Conservation (phyloP, 2,329 filamentous ascomycete genomes). For the Pseudocercospora fuligena region DNA sequence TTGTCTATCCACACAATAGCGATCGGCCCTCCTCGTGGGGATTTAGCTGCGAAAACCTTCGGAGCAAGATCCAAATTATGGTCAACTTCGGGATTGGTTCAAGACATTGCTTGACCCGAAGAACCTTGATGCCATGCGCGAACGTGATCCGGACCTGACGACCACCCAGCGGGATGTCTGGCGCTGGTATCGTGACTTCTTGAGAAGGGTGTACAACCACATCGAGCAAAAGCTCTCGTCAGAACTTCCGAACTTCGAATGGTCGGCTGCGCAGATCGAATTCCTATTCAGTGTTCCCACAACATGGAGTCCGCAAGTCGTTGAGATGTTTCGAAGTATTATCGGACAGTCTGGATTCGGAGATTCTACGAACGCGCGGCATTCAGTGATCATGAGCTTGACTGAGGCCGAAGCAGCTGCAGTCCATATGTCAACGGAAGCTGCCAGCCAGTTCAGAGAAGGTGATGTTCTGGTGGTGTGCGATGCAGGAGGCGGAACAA, state of each 20-base stretch:
- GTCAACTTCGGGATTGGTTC: constrained; percentile 18
- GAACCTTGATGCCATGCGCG: constrained; percentile 18
- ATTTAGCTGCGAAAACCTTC: constrained; percentile 18
- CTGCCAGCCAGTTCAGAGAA: constrained; percentile 30
- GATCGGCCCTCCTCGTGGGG: constrained; percentile 18
- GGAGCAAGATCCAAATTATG: constrained; percentile 11
- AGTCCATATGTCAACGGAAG: constrained; percentile 48
- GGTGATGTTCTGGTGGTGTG: constrained; percentile 56
- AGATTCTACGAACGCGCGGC: not conserved
- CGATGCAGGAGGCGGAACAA: constrained; percentile 58
- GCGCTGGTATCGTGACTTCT: constrained; percentile 25
- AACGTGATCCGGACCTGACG: constrained; percentile 1
- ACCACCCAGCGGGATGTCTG: constrained; percentile 18
- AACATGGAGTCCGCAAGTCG: constrained; percentile 60
- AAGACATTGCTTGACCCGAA: constrained; percentile 16
- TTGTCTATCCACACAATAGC: constrained; percentile 14
- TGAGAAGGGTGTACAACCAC: constrained; percentile 20
- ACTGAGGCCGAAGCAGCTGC: constrained; percentile 61
- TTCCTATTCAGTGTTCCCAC: constrained; percentile 64
- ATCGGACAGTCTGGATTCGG: constrained; percentile 58
- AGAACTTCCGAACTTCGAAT: constrained; percentile 41
- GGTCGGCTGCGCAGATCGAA: constrained; percentile 53
- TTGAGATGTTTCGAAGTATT: constrained; percentile 37
- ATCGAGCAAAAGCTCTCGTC: constrained; percentile 15
- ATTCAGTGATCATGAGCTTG: constrained; percentile 46